phyloP scores from a whole-genome alignment of 768 basidiomycete species.

The Xanthoconium purpureum region DNA sequence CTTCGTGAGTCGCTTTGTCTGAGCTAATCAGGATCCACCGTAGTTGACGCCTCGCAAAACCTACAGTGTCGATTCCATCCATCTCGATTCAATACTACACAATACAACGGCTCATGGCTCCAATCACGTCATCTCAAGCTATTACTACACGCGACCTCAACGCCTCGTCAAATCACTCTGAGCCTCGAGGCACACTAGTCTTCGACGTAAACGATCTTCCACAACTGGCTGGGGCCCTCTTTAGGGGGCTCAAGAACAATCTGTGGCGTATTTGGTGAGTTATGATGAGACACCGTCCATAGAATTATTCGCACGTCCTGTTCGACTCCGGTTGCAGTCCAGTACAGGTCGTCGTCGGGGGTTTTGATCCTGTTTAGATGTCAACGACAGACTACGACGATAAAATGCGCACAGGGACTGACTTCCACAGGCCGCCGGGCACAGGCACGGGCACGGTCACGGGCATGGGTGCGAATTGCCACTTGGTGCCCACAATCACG shows the following conservation, averaged over 20 bases:
- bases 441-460: too few species aligned
- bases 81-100: background rate
- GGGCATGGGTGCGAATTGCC: background rate
- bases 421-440: background rate
- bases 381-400: background rate
- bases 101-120: background rate
- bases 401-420: background rate
- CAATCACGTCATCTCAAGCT: background rate
- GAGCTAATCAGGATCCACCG: too few species aligned
- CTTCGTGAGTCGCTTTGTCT: too few species aligned
- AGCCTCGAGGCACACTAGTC: too few species aligned
- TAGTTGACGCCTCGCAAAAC: too few species aligned
- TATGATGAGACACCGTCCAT: background rate
- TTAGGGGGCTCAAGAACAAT: background rate
- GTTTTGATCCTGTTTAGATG: background rate
- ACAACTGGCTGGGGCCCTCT: background rate
- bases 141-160: too few species aligned
- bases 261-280: background rate
- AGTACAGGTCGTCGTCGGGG: background rate
- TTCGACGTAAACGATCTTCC: too few species aligned
- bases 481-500: background rate
- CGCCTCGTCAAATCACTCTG: too few species aligned
- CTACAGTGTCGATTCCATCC: background rate
- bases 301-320: background rate
- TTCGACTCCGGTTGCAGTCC: background rate